Conservation (phyloP, 2,329 filamentous ascomycete genomes). For the Sporothrix humicola region DNA sequence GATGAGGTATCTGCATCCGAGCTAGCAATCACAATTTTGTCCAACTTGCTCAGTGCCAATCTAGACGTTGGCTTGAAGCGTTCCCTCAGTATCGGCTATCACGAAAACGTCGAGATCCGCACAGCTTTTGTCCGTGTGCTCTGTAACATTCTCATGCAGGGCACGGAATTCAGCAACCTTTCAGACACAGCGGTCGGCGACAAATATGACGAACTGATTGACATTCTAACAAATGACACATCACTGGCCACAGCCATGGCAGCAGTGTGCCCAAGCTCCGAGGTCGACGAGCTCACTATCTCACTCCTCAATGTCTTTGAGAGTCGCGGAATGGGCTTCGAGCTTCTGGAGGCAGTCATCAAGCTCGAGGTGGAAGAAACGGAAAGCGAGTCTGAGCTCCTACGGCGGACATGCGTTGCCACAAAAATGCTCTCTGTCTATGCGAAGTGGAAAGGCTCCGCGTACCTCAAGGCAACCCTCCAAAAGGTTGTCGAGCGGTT, state of each 20-base stretch:
- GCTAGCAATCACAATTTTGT: constrained; percentile 69
- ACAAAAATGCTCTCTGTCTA: constrained; percentile 75
- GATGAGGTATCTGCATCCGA: constrained; percentile 66
- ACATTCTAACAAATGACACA: constrained; percentile 67
- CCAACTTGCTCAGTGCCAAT: constrained; percentile 72
- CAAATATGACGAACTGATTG: constrained; percentile 69
- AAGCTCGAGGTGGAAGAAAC: constrained; percentile 73
- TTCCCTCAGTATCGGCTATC: constrained; percentile 72
- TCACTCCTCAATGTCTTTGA: constrained; percentile 74
- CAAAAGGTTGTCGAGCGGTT: constrained; percentile 70
- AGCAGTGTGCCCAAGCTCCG: constrained; percentile 68
- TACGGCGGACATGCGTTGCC: constrained; percentile 72
- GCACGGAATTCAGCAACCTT: constrained; percentile 72
- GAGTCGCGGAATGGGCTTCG: constrained; percentile 66
- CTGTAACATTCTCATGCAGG: constrained; percentile 73
- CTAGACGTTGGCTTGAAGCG: constrained; percentile 74
- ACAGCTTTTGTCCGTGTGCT: constrained; percentile 73
- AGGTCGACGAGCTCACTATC: constrained; percentile 72
- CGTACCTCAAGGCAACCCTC: constrained; percentile 67
- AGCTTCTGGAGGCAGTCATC: constrained; percentile 68
- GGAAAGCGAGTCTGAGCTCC: constrained; percentile 70
- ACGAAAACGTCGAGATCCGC: constrained; percentile 71
- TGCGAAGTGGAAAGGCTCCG: constrained; percentile 71
- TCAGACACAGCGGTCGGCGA: constrained; percentile 71
- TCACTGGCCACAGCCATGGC: constrained; percentile 68